Base-by-base conservation (phyloP, 352 stramenopile genomes). In the Stramenopiles sp. region DNA sequence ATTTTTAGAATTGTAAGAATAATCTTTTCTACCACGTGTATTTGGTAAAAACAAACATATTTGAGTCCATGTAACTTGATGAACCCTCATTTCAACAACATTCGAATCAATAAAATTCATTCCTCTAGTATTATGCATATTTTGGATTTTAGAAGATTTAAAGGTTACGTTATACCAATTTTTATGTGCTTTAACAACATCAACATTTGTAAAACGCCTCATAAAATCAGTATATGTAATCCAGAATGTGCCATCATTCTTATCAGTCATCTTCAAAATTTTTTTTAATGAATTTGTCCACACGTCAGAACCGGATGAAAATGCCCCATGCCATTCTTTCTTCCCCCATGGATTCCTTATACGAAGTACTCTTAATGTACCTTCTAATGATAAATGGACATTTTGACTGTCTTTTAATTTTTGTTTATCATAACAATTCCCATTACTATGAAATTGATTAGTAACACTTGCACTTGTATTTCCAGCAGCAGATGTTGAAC, bases 201-300 rank as follows among this genome's bases (percentile, higher is more conserved):
- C 65, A 13, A 76, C 13, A 20, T 76, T 76, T 31, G 31, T 13
- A 76, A 76, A 76, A 13, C 65, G 65, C 13, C 65, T 31, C 65
- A 33, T 31, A 33, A 92, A 81, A 78, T 93, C 87, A 31, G 91
- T 86, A 83, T 83, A 92, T 7, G 90, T 74, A 87, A 93, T 90
- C 88, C 88, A 93, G 78, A 93, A 93, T 79, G 85, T 90, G 7
- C 88, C 88, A 82, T 93, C 88, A 27, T 82, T 83, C 63, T 88
- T 88, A 43, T 85, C 88, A 27, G 87, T 76, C 65, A 33, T 31
- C 30, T 33, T 33, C 65, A 76, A 33, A 31, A 76, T 33, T 31
- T 4, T 13, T 20, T 20, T 4, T 13, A 76, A 20, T 33, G 4
- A 13, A 31, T 13, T 31, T 1, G 65, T 76, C 65, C 65, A 76